These are phyloP conservation scores for Candida boidinii DNA, from an alignment of 805 yeast species.

Conservation along the genomic window DNA sequence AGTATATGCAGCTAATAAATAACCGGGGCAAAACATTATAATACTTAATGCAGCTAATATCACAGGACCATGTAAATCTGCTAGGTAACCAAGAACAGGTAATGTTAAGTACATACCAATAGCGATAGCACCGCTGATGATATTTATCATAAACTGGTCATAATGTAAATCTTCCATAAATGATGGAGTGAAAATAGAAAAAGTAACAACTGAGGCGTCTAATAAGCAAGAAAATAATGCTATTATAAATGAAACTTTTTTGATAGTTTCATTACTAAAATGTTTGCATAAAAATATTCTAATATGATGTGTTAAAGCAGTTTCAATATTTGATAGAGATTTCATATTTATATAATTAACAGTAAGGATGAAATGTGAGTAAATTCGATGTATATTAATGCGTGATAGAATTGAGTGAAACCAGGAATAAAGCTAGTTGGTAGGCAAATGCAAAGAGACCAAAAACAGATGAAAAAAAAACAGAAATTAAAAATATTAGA, in stretches of 20 bases:
- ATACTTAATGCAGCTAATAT: slow-evolving; percentile 55
- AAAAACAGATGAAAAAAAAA: no score
- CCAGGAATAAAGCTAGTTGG: no score
- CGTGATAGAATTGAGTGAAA: no score
- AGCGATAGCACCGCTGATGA: slow-evolving; percentile 65
- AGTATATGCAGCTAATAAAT: slow-evolving; percentile 38
- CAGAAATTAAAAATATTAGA: no score
- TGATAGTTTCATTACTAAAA: slow-evolving; percentile 33
- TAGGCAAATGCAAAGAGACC: no score
- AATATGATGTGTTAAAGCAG: slow-evolving; percentile 33
- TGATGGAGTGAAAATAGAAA: slow-evolving; percentile 70
- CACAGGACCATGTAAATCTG: slow-evolving; percentile 82
- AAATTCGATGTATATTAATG: no score
- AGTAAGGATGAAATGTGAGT: no score
- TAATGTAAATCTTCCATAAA: slow-evolving; percentile 53
- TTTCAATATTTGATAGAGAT: slow-evolving; percentile 25
- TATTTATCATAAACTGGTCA: slow-evolving; percentile 56
- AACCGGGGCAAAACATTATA: slow-evolving; percentile 60
- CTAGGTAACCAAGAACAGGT: slow-evolving; percentile 73
- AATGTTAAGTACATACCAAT: slow-evolving; percentile 80
- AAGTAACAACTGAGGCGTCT: slow-evolving; percentile 76
- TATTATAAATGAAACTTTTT: slow-evolving; percentile 42
- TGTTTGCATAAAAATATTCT: slow-evolving; percentile 32
- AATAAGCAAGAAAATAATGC: slow-evolving; percentile 60
- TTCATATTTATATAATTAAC: slow-evolving; percentile 10